Evolutionary conservation across 2,329 filamentous ascomycete species (phyloP).

Genomic region (Aspergillus cejpii): DNA sequence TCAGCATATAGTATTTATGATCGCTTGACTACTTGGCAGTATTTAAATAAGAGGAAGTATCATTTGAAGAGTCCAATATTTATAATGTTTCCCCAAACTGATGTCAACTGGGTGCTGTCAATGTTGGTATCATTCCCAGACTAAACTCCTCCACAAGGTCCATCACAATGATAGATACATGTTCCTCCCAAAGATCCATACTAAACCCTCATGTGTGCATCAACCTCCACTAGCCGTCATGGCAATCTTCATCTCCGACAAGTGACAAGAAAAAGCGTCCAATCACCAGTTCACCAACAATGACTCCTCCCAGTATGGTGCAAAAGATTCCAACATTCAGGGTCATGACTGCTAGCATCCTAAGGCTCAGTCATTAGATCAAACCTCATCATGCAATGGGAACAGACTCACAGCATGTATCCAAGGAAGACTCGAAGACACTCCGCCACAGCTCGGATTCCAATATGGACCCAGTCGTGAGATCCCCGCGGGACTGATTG

Average conservation of each 20-base stretch:
- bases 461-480: conserved; percentile 3
- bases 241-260: too few relatives aligned
- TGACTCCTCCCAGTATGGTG: conserved; percentile 8
- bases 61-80: too few relatives aligned
- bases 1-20: not conserved
- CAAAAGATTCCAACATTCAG: conserved; percentile 11
- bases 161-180: too few relatives aligned
- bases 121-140: too few relatives aligned
- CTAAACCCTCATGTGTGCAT: too few relatives aligned
- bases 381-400: not conserved
- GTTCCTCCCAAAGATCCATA: too few relatives aligned
- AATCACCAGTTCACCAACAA: conserved; percentile 3
- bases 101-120: too few relatives aligned
- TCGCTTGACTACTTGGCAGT: not conserved
- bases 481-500: not conserved
- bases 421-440: conserved; percentile 5
- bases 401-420: conserved; percentile 8
- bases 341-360: conserved; percentile 16
- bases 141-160: too few relatives aligned
- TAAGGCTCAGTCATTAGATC: not conserved
- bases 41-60: not conserved
- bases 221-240: too few relatives aligned
- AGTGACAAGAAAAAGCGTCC: not conserved
- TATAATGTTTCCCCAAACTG: too few relatives aligned
- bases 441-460: conserved; percentile 6